These are phyloP conservation scores for Phytophthora lateralis DNA, from an alignment of 352 stramenopile species.

Conservation along the genomic window DNA sequence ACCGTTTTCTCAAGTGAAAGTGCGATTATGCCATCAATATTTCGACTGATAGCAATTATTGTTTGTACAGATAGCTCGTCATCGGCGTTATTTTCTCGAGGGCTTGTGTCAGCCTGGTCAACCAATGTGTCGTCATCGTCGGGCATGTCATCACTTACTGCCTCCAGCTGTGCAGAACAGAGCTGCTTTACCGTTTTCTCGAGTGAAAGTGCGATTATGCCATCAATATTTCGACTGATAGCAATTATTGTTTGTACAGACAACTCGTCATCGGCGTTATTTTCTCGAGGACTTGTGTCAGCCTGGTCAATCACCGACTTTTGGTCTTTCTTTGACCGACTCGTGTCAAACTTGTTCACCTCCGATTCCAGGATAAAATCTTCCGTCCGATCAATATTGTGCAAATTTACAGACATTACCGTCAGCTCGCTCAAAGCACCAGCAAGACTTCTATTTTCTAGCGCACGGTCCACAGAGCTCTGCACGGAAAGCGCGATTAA, in stretches of 20 bases:
- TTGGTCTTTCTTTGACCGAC: slow-evolving; percentile 1
- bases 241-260: slow-evolving; percentile 42
- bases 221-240: slow-evolving; percentile 44
- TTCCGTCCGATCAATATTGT: slow-evolving; percentile 2
- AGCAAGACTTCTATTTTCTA: slow-evolving; percentile 11
- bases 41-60: slow-evolving; percentile 45
- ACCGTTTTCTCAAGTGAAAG: slow-evolving; percentile 42
- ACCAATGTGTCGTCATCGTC: neutral
- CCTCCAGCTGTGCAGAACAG: slow-evolving; percentile 3
- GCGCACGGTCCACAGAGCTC: slow-evolving; percentile 18
- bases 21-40: slow-evolving; percentile 45
- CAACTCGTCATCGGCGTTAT: slow-evolving; percentile 27
- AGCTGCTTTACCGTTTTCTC: slow-evolving; percentile 35
- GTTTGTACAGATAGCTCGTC: slow-evolving; percentile 38
- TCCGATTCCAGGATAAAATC: neutral
- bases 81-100: slow-evolving; percentile 21
- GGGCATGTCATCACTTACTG: neutral
- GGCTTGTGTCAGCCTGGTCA: slow-evolving; percentile 3
- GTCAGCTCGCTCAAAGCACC: slow-evolving; percentile 15
- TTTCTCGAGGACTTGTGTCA: slow-evolving; percentile 11
- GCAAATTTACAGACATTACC: slow-evolving; percentile 21
- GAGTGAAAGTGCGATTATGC: slow-evolving; percentile 46
- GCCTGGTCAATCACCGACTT: neutral
- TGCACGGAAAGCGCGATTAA: slow-evolving; percentile 30
- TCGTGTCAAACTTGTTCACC: slow-evolving; percentile 7